These are phyloP conservation scores for Exserohilum turcica DNA, from an alignment of 2,329 filamentous ascomycete genomes.

Conservation along the genomic window DNA sequence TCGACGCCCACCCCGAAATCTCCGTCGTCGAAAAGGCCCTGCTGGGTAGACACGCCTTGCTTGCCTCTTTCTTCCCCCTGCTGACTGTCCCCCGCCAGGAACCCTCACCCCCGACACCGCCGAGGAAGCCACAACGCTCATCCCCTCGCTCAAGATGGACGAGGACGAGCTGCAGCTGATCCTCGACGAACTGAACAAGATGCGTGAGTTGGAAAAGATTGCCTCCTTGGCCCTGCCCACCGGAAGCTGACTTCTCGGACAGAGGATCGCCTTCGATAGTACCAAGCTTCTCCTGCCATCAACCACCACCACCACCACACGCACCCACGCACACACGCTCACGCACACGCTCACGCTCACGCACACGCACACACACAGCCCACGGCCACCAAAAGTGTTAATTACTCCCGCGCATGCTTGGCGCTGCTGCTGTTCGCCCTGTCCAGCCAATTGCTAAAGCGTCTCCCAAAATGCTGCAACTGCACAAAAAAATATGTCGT, in stretches of 20 bases:
- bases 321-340: too few species aligned
- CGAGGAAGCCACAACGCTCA: constrained; percentile 95
- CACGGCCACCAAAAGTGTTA: not conserved
- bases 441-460: not conserved
- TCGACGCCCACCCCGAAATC: constrained; percentile 78
- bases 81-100: constrained; percentile 59
- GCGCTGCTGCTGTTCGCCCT: not conserved
- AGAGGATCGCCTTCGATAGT: constrained; percentile 37
- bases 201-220: constrained; percentile 54
- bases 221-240: not conserved
- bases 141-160: constrained; percentile 89
- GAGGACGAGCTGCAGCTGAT: constrained; percentile 88
- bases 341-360: not conserved
- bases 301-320: too few species aligned
- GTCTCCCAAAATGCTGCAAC: not conserved
- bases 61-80: too few species aligned
- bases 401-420: not conserved
- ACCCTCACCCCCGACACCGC: constrained; percentile 89
- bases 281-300: not conserved
- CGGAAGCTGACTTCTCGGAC: constrained; percentile 26
- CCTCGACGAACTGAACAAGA: constrained; percentile 87
- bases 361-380: not conserved
- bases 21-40: constrained; percentile 93
- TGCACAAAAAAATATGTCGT: not conserved
- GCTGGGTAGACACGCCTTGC: too few species aligned